Conservation (phyloP, 1,284 basidiomycete species). For the Schizopora paradoxa region DNA sequence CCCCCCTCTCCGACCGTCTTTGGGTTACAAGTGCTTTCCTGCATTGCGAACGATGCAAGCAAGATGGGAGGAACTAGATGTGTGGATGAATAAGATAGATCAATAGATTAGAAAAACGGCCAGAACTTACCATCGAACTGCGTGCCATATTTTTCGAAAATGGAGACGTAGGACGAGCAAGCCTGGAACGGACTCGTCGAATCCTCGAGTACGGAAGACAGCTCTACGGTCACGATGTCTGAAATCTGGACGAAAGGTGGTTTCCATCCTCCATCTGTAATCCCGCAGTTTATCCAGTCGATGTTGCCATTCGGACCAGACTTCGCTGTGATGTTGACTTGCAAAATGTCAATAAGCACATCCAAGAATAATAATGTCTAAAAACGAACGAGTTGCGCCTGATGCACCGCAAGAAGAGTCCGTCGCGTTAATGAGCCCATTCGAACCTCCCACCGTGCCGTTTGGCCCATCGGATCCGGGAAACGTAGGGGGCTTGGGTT, state of each 20-base stretch:
- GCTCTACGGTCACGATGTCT: slow-evolving; percentile 48
- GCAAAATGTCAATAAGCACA: not conserved
- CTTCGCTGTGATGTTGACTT: slow-evolving; percentile 44
- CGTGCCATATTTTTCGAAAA: slow-evolving; percentile 62
- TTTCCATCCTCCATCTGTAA: slow-evolving; percentile 55
- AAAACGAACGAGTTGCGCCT: slow-evolving; percentile 42
- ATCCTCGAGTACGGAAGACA: slow-evolving; percentile 45
- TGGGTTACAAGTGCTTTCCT: slow-evolving; percentile 71
- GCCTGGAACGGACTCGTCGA: slow-evolving; percentile 54
- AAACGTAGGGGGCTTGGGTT: no score
- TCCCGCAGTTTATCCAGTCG: slow-evolving; percentile 77
- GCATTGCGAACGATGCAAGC: slow-evolving; percentile 82
- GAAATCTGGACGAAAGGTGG: slow-evolving; percentile 52
- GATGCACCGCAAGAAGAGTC: slow-evolving; percentile 35
- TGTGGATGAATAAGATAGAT: slow-evolving; percentile 1
- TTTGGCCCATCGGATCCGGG: no score
- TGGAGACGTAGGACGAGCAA: slow-evolving; percentile 49
- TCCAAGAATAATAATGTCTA: not conserved
- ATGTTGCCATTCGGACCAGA: slow-evolving; percentile 71
- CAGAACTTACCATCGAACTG: slow-evolving; percentile 41
- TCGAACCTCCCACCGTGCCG: no score
- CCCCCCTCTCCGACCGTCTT: slow-evolving; percentile 68
- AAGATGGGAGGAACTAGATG: slow-evolving; percentile 59
- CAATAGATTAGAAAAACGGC: not conserved
- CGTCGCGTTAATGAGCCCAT: slow-evolving; percentile 19